phyloP scores from a whole-genome alignment of 495 filamentous ascomycete genomes.

The Sabuloglossum arenarium region DNA sequence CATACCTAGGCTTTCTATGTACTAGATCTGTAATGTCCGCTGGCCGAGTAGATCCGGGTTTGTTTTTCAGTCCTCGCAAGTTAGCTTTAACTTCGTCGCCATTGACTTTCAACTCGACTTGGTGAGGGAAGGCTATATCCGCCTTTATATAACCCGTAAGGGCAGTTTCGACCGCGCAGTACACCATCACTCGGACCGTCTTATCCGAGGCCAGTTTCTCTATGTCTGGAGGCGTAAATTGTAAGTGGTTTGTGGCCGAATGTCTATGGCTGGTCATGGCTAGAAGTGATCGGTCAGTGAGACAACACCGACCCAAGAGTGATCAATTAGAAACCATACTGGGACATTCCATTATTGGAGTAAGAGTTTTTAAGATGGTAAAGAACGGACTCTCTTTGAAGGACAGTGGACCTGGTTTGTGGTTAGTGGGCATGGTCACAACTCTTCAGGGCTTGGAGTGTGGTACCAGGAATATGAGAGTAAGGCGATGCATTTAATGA shows the following conservation, averaged over 20 bases:
- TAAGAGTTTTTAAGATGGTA: slow-evolving; percentile 35
- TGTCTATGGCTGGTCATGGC: slow-evolving; percentile 41
- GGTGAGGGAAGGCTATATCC: slow-evolving; percentile 76
- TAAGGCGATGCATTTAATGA: background rate
- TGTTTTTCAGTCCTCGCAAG: slow-evolving; percentile 82
- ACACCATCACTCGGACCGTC: slow-evolving; percentile 51
- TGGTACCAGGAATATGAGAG: background rate
- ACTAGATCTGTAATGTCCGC: slow-evolving; percentile 70
- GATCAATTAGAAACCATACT: slow-evolving; percentile 25
- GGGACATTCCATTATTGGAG: slow-evolving; percentile 41
- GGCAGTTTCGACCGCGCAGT: slow-evolving; percentile 41
- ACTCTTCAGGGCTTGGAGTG: background rate
- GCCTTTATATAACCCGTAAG: slow-evolving; percentile 32
- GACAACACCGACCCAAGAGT: background rate
- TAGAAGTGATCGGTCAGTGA: slow-evolving; percentile 10
- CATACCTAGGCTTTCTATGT: slow-evolving; percentile 44
- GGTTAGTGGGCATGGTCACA: background rate
- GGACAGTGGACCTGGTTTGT: slow-evolving; percentile 13
- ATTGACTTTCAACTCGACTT: slow-evolving; percentile 83
- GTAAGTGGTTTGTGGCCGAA: background rate
- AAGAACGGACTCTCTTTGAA: slow-evolving; percentile 75
- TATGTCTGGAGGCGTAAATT: slow-evolving; percentile 11
- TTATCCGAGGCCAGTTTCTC: slow-evolving; percentile 29
- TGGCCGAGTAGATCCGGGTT: slow-evolving; percentile 78
- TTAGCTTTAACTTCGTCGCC: slow-evolving; percentile 72